Conservation (phyloP, 179 eudicot genomes). For the Pouteria campechiana region DNA sequence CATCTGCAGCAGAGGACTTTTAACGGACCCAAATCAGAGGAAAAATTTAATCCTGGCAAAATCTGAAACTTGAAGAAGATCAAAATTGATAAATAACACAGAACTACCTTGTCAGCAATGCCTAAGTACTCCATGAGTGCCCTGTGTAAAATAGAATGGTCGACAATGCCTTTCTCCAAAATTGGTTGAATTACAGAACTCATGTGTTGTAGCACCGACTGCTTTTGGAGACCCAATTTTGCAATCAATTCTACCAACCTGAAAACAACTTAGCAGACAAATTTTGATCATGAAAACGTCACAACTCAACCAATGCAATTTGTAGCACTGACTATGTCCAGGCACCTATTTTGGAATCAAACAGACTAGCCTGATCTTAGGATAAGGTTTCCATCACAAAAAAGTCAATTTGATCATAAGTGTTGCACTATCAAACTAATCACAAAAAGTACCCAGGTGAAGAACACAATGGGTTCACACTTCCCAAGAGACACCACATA, state of each 20-base stretch:
- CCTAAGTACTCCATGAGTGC: slow-evolving; percentile 68
- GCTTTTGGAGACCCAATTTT: slow-evolving; percentile 58
- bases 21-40: slow-evolving; percentile 20
- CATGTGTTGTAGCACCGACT: slow-evolving; percentile 76
- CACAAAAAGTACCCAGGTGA: too few species aligned
- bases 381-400: too few species aligned
- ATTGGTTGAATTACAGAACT: slow-evolving; percentile 60
- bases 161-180: slow-evolving; percentile 89
- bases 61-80: background rate
- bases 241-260: slow-evolving; percentile 78
- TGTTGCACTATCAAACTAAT: too few species aligned
- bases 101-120: slow-evolving; percentile 76
- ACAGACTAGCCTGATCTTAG: too few species aligned
- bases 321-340: too few species aligned
- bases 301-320: background rate
- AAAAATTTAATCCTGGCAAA: background rate
- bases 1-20: slow-evolving; percentile 75
- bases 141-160: slow-evolving; percentile 85
- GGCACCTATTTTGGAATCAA: too few species aligned
- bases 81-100: background rate
- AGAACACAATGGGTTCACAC: too few species aligned
- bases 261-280: slow-evolving; percentile 4
- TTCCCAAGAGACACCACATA: too few species aligned
- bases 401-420: too few species aligned
- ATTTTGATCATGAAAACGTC: background rate